Percentiles rank a stretch among this genome's conserved stretches.
Conservation (phyloP, 2,329 filamentous ascomycete genomes). For the Xylaria multiplex region DNA sequence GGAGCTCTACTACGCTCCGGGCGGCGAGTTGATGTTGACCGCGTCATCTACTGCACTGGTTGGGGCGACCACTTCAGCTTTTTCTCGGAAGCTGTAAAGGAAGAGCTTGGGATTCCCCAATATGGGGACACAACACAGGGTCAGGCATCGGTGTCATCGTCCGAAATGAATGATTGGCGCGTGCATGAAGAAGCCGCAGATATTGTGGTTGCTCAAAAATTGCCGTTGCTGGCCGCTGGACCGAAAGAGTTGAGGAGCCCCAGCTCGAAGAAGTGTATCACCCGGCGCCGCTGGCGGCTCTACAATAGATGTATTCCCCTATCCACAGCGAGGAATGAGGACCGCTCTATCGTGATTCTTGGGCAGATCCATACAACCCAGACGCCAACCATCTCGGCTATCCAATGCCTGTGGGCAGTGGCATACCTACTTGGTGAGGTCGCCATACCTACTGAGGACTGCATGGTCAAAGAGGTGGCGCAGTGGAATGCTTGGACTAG, state of each 20-base stretch:
- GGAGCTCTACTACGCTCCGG: constrained; percentile 29
- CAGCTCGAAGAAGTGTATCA: too few species aligned
- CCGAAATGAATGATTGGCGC: too few species aligned
- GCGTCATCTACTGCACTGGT: constrained; percentile 37
- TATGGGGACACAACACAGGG: too few species aligned
- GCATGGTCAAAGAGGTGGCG: too few species aligned
- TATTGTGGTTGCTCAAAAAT: constrained; percentile 28
- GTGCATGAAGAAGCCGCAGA: constrained; percentile 33
- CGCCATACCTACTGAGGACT: too few species aligned
- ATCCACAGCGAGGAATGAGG: neutral
- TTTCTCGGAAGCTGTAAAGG: constrained; percentile 32
- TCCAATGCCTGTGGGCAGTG: too few species aligned
- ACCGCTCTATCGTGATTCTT: too few species aligned
- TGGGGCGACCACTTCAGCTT: constrained; percentile 39
- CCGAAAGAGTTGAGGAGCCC: constrained; percentile 19
- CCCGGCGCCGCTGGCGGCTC: neutral
- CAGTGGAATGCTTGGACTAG: too few species aligned
- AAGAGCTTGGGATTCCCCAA: constrained; percentile 36
- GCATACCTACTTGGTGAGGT: too few species aligned
- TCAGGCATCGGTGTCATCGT: too few species aligned
- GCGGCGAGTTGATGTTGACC: constrained; percentile 30
- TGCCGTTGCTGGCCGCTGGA: constrained; percentile 34
- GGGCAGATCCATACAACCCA: too few species aligned
- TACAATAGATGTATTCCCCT: constrained; percentile 11
- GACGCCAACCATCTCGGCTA: too few species aligned